Base-by-base conservation (phyloP, 2,329 filamentous ascomycete genomes). In the Fusarium burgessii region DNA sequence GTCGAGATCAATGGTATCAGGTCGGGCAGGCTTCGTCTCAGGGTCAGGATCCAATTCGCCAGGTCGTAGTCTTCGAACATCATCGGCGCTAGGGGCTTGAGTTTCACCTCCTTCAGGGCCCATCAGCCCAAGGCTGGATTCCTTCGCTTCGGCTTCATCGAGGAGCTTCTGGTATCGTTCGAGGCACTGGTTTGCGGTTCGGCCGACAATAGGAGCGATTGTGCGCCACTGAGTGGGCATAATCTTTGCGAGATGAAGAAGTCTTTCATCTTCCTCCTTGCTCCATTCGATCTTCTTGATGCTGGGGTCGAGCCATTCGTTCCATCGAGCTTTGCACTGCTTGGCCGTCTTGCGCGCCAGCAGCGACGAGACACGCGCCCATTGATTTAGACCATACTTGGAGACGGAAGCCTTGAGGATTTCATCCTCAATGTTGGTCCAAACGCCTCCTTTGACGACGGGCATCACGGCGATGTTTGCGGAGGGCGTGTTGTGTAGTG, bases 231-330 rank as follows among this genome's bases (percentile, higher is more conserved):
- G 96, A 32, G 95, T 98, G 62, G 96, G 96, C 92, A 99, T 97
- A 83, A 99, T 87, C 88, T 98, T 99, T 68, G 96, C 96, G 78
- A 99, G 87, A 78, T 98, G 96, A 77, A 99, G 84, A 66, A 99
- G 87, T 84, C 97, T 98, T 86, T 99, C 96, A 81, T 99, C 96
- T 81, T 99, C 96, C 82, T 99, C 96, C 78, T 96, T 93, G 80
- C 94, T 97, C 95, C 96, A 99, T 84, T 99, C 96, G 76, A 97
- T 96, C 86, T 99, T 99, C 78, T 95, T 93, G 85, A 99, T 98
- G 79, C 93, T 93, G 23, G 96, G 96, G 79, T 99, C 96, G 74
- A 99, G 89, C 95, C 96, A 99, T 88, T 99, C 95, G 80, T 92
- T 91, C 96, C 96, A 99, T 84, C 96, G 89, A 67, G 96, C 95